Evolutionary conservation across 192 early-diverging fungal species (phyloP), one percentile per base, ranked within the genome.

Genomic region (Linderina pennispora): DNA sequence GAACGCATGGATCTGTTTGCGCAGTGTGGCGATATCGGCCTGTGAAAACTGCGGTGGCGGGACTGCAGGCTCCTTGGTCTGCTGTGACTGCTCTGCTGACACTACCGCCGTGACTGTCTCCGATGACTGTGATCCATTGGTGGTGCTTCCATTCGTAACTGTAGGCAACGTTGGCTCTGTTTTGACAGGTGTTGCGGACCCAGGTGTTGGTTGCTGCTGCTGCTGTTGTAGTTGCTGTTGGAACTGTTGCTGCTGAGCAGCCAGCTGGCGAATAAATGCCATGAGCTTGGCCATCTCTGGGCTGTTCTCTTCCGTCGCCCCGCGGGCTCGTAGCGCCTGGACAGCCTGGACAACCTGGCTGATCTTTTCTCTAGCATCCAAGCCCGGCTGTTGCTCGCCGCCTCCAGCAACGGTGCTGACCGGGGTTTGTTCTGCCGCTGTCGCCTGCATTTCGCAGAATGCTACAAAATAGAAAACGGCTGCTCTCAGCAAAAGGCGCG

Each of bases 1-100:
- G 66, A 84, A 94, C 23, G 89, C 89, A 26, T 87, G 70, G 44
- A 92, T 92, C 45, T 97, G 94, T 45, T 74, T 76, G 52, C 85
- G 80, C 19, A 97, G 74, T 8, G 77, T 73, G 8, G 75, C 64
- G 17, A 88, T 45, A 43, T 97, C 88, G 23, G 77, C 78, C 21
- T 48, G 43, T 3, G 79, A 75, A 45, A 87, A 69, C 35, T 47
- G 41, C 8, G 51, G 50, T 16, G 45, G 32, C 43, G 25, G 52
- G 16, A 44, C 14, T 18, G 23, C 3, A 22, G 33, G 37, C 38
- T 36, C 50, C 39, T 50, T 34, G 22, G 26, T 34, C 31, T 15
- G 19, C n/a, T n/a, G n/a, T n/a, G 20, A 32, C 14, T 17, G 41
- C 20, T 9, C 5, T 13, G 40, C 17, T 18, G 23, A 13, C 14